Conservation (phyloP, 176 grass and related monocot species). For the Microstegium vimineum region DNA sequence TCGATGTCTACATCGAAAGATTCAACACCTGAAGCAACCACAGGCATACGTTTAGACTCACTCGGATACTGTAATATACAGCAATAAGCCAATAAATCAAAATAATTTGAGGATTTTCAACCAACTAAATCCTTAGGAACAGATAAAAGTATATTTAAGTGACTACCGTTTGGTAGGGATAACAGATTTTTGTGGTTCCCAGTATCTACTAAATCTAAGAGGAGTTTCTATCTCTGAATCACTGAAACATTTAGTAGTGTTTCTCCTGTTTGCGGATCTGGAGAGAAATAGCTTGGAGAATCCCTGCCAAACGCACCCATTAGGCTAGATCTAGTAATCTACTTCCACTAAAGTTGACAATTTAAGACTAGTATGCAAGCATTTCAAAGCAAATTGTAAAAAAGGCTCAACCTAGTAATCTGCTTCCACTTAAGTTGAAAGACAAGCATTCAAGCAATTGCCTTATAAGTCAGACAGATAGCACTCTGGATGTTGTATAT, state of each 20-base stretch:
- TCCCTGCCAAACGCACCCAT: background rate
- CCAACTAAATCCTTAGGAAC: background rate
- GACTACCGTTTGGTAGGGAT: background rate
- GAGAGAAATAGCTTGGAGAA: background rate
- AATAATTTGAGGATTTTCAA: background rate
- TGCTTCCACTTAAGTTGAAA: background rate
- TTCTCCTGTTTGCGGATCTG: background rate
- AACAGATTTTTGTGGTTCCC: background rate
- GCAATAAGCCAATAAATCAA: background rate
- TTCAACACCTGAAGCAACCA: conserved; percentile 63
- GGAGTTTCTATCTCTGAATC: background rate
- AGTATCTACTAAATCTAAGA: background rate
- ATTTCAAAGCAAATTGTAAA: background rate
- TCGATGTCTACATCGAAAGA: conserved; percentile 77
- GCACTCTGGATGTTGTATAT: background rate
- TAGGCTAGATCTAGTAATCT: background rate
- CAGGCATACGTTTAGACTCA: background rate
- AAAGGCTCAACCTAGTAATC: background rate
- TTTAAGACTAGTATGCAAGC: background rate
- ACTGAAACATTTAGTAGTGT: background rate
- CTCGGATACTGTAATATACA: background rate
- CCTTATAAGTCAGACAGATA: background rate
- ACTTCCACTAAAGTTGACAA: background rate
- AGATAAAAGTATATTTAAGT: background rate
- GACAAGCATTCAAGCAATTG: background rate